Base-by-base conservation (phyloP, 345 rosid species). In the Eucalyptus rudis region DNA sequence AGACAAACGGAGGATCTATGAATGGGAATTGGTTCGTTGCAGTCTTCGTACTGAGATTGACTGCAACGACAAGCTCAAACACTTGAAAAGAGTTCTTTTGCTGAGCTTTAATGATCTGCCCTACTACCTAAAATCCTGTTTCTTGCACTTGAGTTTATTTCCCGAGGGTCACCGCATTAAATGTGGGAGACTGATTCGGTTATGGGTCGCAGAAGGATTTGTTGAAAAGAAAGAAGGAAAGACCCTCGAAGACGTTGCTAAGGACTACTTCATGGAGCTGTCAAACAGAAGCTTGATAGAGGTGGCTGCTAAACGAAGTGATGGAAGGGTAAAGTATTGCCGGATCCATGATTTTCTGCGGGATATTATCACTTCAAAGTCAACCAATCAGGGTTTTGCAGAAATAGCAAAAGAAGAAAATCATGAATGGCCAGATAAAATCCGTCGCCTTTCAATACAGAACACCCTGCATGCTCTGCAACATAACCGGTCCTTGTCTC, bases 81-180 rank as follows among this genome's bases (percentile, higher is more conserved):
- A 91, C 49, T 50, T 92, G 88, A 90, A 85, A 83, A 91, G 89
- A 85, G 92, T 94, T 4, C 91, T 93, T 8, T 90, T 79, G 2
- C 92, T 94, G 8, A 93, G 95, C 58, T 91, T 93, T 89, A 90
- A 88, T 84, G 93, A 94, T 87, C 85, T 94, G 54, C 95, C 95
- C 1, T 92, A 91, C 89, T 71, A 91, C 85, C 91, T 94, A 1
- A 93, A 94, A 50, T 87, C 90, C 31, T 93, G 95, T 71, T 91
- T 92, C 88, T 47, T 94, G 86, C 92, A 93, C 92, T 86, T 93
- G 3, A 89, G 93, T 88, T 86, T 94, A 16, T 93, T 94, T 62
- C 94, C 94, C 0, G 91, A 94, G 91, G 92, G 90, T 68, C 88
- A 90, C 76, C 86, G 14, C 12, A 90, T 94, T 3, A 90, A 89